phyloP scores from a whole-genome alignment of 169 alveolate genomes.

The Plasmodium reichenowi region DNA sequence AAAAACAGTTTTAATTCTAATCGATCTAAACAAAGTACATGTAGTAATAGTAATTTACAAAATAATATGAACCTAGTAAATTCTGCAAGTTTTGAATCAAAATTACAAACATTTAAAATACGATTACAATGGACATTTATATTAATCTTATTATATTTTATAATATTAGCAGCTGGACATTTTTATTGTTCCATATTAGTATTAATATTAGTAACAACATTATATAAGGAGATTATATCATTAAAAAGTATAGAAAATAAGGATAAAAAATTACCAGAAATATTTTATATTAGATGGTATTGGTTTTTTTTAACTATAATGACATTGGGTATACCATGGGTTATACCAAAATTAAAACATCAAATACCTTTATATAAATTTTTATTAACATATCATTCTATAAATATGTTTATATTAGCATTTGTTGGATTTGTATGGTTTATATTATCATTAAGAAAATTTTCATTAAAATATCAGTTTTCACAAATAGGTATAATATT shows the following conservation, averaged over 20 bases:
- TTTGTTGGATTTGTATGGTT: slow-evolving; percentile 94
- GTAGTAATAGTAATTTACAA: not conserved
- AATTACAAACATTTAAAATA: slow-evolving; percentile 33
- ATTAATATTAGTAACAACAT: slow-evolving; percentile 78
- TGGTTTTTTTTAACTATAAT: slow-evolving; percentile 75
- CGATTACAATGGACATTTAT: slow-evolving; percentile 88
- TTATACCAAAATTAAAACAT: slow-evolving; percentile 83
- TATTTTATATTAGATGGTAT: slow-evolving; percentile 65
- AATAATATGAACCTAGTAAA: not conserved
- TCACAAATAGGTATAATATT: slow-evolving; percentile 92
- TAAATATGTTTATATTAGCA: slow-evolving; percentile 88
- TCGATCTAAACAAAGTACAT: not conserved
- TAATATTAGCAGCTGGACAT: slow-evolving; percentile 92
- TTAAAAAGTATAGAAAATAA: slow-evolving; percentile 67
- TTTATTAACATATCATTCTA: slow-evolving; percentile 90
- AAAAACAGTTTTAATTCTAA: not conserved
- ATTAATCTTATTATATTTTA: slow-evolving; percentile 81
- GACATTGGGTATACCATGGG: slow-evolving; percentile 84
- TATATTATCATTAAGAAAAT: slow-evolving; percentile 91
- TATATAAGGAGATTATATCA: slow-evolving; percentile 78
- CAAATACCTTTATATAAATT: slow-evolving; percentile 72
- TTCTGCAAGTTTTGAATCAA: not conserved
- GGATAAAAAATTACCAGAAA: slow-evolving; percentile 64
- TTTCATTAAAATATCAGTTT: slow-evolving; percentile 94
- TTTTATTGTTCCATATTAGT: slow-evolving; percentile 91